Evolutionary conservation across 768 basidiomycete species (phyloP).

Genomic region (Tubosaeta brunneosetosa): DNA sequence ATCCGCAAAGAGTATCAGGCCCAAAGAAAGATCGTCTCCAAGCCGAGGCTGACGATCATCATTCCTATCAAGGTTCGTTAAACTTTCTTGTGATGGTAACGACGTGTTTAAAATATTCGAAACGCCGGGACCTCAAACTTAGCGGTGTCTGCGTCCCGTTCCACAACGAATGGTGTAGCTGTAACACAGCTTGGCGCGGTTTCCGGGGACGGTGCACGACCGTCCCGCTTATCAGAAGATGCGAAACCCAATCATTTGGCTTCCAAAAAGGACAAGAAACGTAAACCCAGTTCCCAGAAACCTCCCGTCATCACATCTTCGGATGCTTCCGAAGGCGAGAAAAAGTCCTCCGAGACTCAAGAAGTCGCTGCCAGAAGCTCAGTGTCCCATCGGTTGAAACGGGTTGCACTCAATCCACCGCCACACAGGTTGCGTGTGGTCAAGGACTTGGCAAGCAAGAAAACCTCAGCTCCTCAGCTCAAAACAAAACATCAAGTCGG

Average conservation of each 20-base stretch:
- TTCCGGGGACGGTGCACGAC: neutral
- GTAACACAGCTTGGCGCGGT: neutral
- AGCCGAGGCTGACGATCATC: neutral
- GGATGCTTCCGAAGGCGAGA: conserved; percentile 22
- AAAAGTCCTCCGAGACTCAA: neutral
- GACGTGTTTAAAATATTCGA: neutral
- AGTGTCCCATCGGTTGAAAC: conserved; percentile 10
- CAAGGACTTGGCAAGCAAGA: neutral
- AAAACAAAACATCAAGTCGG: neutral
- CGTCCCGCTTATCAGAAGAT: neutral
- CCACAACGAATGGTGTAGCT: neutral
- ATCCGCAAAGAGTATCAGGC: neutral
- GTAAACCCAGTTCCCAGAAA: conserved; percentile 21
- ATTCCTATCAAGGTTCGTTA: conserved; percentile 9
- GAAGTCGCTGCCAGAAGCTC: neutral
- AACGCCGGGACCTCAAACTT: neutral
- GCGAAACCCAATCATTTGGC: neutral
- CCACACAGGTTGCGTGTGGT: neutral
- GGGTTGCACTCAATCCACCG: conserved; percentile 4
- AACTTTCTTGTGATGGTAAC: neutral
- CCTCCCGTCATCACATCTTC: conserved; percentile 13
- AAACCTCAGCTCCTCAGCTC: neutral
- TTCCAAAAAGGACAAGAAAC: conserved; percentile 15
- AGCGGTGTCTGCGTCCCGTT: neutral
- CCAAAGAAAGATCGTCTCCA: neutral